A percentile compares a stretch with the other conserved stretches of the same genome.
Evolutionary conservation across 2,329 filamentous ascomycete species (phyloP).

Genomic region (Teratosphaeria nubilosa): DNA sequence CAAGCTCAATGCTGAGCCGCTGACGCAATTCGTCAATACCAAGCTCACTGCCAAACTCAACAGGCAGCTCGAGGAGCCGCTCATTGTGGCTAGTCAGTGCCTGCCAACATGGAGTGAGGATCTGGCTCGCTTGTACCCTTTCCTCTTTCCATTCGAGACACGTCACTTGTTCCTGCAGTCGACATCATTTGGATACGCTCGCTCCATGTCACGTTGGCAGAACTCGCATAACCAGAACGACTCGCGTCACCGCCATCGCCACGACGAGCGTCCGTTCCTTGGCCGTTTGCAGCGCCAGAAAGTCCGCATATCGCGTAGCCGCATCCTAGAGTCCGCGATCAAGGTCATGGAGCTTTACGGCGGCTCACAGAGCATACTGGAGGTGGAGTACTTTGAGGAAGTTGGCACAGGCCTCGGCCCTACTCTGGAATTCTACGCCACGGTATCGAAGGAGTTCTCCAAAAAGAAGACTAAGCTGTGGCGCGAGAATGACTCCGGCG

Average conservation of each 20-base stretch:
- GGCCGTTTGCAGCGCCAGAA: slow-evolving; percentile 91
- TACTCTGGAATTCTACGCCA: slow-evolving; percentile 95
- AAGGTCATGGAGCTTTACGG: slow-evolving; percentile 99
- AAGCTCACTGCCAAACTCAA: slow-evolving; percentile 97
- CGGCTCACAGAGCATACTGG: slow-evolving; percentile 87
- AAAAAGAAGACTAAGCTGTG: slow-evolving; percentile 96
- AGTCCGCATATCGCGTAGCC: slow-evolving; percentile 89
- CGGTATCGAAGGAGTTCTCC: slow-evolving; percentile 91
- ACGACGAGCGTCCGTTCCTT: slow-evolving; percentile 83
- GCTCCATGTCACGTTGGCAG: slow-evolving; percentile 97
- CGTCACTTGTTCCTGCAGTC: slow-evolving; percentile 94
- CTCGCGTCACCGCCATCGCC: slow-evolving; percentile 57
- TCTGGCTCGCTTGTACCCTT: slow-evolving; percentile 83
- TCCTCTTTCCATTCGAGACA: slow-evolving; percentile 96
- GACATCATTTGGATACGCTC: slow-evolving; percentile 93
- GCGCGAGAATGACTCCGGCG: slow-evolving; percentile 75
- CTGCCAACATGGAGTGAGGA: slow-evolving; percentile 95
- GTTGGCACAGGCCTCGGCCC: slow-evolving; percentile 92
- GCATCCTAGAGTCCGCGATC: slow-evolving; percentile 89
- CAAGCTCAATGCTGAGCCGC: slow-evolving; percentile 66
- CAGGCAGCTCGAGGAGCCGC: slow-evolving; percentile 86
- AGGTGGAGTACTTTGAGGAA: slow-evolving; percentile 98
- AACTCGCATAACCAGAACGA: slow-evolving; percentile 77
- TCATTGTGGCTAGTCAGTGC: slow-evolving; percentile 95
- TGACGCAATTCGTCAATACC: slow-evolving; percentile 95